These are phyloP conservation scores for Crepidotus variabilis DNA, from an alignment of 768 basidiomycete genomes.

Conservation along the genomic window DNA sequence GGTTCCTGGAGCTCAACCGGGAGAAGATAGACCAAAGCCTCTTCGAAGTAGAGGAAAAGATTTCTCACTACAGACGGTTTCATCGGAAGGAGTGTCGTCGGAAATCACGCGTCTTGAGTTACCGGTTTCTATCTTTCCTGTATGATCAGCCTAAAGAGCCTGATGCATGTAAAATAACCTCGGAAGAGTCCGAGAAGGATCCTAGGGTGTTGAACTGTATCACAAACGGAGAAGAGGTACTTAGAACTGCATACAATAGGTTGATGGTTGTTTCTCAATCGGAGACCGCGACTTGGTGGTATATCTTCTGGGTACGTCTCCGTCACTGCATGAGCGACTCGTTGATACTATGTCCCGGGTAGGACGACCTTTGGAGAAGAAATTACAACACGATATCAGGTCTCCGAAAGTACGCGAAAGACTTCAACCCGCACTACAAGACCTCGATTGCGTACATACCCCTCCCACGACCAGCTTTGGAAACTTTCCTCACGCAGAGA, in stretches of 20 bases:
- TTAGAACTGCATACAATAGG: constrained; percentile 51
- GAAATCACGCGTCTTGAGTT: constrained; percentile 55
- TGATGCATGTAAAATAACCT: constrained; percentile 38
- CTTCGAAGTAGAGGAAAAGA: constrained; percentile 37
- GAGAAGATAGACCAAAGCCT: constrained; percentile 41
- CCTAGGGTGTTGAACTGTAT: constrained; percentile 51
- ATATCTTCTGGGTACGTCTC: constrained; percentile 71
- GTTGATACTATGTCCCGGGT: neutral
- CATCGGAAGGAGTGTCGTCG: constrained; percentile 42
- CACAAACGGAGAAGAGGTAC: constrained; percentile 37
- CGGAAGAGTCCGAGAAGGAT: constrained; percentile 49
- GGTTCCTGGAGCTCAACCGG: constrained; percentile 57
- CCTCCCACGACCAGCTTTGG: constrained; percentile 58
- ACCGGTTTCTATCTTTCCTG: constrained; percentile 57
- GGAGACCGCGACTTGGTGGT: constrained; percentile 68
- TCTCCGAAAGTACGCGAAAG: constrained; percentile 42
- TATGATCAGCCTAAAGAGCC: constrained; percentile 54
- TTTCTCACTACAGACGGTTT: constrained; percentile 51
- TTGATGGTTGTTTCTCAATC: constrained; percentile 44
- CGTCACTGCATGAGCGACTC: too few relatives aligned
- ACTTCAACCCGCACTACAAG: constrained; percentile 72
- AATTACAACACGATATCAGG: constrained; percentile 56
- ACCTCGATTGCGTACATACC: constrained; percentile 73
- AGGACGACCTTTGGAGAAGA: constrained; percentile 77
- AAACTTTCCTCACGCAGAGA: constrained; percentile 59